phyloP scores from a whole-genome alignment of 192 early-diverging fungal species.

The Linnemannia schmuckeri region DNA sequence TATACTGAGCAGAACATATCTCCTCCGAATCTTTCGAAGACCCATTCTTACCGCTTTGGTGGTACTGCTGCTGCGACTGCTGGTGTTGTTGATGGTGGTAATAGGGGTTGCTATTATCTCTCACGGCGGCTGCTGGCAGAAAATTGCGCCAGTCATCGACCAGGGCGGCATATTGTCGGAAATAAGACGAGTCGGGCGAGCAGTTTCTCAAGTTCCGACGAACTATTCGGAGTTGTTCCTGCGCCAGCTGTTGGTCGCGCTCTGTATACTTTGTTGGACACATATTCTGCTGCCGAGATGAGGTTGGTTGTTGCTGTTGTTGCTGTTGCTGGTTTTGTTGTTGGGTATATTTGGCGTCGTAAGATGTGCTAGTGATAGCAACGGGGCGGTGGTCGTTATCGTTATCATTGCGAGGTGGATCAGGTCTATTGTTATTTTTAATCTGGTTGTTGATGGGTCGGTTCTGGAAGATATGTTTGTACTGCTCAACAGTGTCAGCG shows the following conservation, averaged over 20 bases:
- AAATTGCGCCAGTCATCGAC: conserved; percentile 45
- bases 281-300: not conserved
- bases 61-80: not conserved
- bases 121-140: not conserved
- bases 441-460: conserved; percentile 29
- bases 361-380: not conserved
- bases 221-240: conserved; percentile 34
- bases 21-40: not conserved
- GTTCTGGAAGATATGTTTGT: conserved; percentile 37
- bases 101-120: not conserved
- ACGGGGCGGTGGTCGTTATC: not conserved
- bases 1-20: not conserved
- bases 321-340: not conserved
- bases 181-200: conserved; percentile 29
- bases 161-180: conserved; percentile 19
- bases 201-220: conserved; percentile 23
- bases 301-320: not conserved
- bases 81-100: not conserved
- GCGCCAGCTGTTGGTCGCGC: conserved; percentile 17
- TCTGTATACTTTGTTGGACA: conserved; percentile 9
- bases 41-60: not conserved
- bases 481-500: conserved; percentile 12
- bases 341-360: not conserved
- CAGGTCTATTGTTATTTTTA: not conserved
- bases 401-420: conserved; percentile 7